phyloP scores from a whole-genome alignment of 345 rosid genomes.

The Populus euphratica region DNA sequence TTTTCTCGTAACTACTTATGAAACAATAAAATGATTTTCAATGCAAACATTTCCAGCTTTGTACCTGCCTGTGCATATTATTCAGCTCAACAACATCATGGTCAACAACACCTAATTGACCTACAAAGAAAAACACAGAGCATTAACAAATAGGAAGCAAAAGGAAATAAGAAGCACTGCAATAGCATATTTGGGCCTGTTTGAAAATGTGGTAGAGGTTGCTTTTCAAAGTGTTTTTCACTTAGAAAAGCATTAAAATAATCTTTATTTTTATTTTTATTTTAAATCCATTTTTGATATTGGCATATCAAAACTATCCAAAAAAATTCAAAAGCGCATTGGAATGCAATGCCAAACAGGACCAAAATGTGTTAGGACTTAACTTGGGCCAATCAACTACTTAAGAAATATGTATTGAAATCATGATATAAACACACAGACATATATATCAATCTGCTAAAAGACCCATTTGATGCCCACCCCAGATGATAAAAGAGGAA shows the following conservation, averaged over 20 bases:
- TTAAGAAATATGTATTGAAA: neutral
- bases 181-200: too few species aligned
- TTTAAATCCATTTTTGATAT: too few species aligned
- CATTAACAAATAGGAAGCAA: neutral
- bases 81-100: conserved; percentile 94
- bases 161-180: neutral
- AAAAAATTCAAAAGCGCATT: too few species aligned
- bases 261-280: too few species aligned
- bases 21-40: neutral
- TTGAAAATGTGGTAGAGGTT: too few species aligned
- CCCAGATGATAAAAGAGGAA: neutral
- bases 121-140: conserved; percentile 31
- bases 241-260: too few species aligned
- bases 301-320: too few species aligned
- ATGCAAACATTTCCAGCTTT: conserved; percentile 1
- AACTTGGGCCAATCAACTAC: too few species aligned
- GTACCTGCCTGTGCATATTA: conserved; percentile 98
- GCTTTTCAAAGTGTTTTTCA: too few species aligned
- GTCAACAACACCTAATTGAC: conserved; percentile 85
- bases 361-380: too few species aligned
- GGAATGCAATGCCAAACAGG: too few species aligned
- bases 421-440: too few species aligned
- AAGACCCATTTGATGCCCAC: neutral
- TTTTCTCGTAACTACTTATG: neutral
- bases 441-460: neutral